Base-by-base conservation (phyloP, 306 rosid species). In the Cucurbita argyrosperma region DNA sequence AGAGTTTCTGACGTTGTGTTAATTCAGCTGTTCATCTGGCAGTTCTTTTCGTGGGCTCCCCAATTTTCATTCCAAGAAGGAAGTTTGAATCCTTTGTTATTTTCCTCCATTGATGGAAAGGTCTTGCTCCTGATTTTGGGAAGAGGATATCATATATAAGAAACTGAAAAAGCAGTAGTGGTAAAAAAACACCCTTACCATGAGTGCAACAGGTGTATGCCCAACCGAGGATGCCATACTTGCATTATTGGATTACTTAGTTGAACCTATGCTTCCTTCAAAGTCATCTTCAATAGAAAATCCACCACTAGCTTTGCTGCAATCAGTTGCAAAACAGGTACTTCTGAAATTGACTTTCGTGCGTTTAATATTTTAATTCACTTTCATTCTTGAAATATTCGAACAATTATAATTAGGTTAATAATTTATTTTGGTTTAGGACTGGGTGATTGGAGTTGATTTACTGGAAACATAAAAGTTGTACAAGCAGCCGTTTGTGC, bases 261-360 rank as follows among this genome's bases (percentile, higher is more conserved):
- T 88, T 21, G 89, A 80, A 42, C 97, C 92, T 10, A 2, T 80
- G 77, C 95, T 92, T 16, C 87, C 92, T 0, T 75, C 82, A 65
- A 92, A 82, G 76, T 74, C 89, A 62, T 84, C 81, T 45, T 43
- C 77, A 10, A 77, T 59, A 43, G 86, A 81, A 30, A 83, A 67
- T 49, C 95, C 95, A 9, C 55, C 90, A 15, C 62, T 12, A 35
- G 8, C 75, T 60, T 84, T 80, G 43, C 89, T 79, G 56, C 81
- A 84, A 71, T 74, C 63, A 53, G 85, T 92, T 51, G 96, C 95
- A 8, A 85, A 84, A 59, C 96, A 92, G 96, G 97, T 92, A 46
- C 78, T 70, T 68, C 23, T 69, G 5, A 6, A 47, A 21, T 47
- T 68, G 43, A 30, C 74, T 46, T 49, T 69, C 58, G 3, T 26